phyloP scores from a whole-genome alignment of 208 protist species.

The Trypanosoma platydactyli region DNA sequence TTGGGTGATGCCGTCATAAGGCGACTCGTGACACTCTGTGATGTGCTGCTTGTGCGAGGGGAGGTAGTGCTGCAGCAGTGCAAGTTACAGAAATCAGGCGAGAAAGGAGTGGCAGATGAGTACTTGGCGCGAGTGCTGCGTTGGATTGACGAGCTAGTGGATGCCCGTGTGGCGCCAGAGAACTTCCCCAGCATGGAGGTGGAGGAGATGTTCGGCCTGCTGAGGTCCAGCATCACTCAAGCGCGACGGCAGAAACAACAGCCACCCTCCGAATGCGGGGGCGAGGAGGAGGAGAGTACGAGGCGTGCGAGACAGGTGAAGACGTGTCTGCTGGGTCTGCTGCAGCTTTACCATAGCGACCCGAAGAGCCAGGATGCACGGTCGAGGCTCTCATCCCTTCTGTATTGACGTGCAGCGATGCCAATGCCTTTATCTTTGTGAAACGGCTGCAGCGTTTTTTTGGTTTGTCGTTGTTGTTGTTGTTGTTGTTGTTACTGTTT shows the following conservation, averaged over 20 bases:
- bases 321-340: slow-evolving; percentile 56
- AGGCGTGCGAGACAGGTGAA: slow-evolving; percentile 37
- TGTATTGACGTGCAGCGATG: slow-evolving; percentile 44
- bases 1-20: slow-evolving; percentile 57
- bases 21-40: slow-evolving; percentile 58
- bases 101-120: not conserved
- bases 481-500: not conserved
- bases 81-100: not conserved
- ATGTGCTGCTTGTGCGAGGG: slow-evolving; percentile 62
- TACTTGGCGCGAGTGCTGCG: slow-evolving; percentile 3
- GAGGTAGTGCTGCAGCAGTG: slow-evolving; percentile 35
- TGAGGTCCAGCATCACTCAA: slow-evolving; percentile 4
- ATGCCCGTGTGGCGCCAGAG: slow-evolving; percentile 25
- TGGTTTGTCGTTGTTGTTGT: no score
- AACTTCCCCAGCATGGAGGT: slow-evolving; percentile 25
- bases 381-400: slow-evolving; percentile 62
- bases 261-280: not conserved
- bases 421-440: not conserved
- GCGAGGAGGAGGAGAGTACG: not conserved
- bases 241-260: not conserved
- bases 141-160: slow-evolving; percentile 32
- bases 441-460: not conserved
- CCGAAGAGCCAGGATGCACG: slow-evolving; percentile 65
- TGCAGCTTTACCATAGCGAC: slow-evolving; percentile 67
- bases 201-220: slow-evolving; percentile 26